phyloP scores from a whole-genome alignment of 2,329 filamentous ascomycete genomes.

The Didymella exigua region DNA sequence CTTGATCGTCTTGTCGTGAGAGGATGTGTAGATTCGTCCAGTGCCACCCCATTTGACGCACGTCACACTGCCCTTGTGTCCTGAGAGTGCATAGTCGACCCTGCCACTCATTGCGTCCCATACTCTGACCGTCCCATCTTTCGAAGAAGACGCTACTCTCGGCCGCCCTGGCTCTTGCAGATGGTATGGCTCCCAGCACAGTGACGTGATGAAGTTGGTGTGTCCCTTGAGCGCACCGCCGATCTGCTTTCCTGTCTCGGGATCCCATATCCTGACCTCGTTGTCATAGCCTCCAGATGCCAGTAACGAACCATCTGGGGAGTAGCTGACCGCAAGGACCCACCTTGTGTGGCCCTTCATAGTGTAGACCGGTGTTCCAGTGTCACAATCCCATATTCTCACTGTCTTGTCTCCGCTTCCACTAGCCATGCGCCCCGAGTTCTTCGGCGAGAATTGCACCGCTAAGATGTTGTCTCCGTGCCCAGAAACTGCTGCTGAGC shows the following conservation, averaged over 20 bases:
- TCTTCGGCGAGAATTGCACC: constrained; percentile 81
- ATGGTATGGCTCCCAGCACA: constrained; percentile 95
- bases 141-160: constrained; percentile 83
- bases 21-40: constrained; percentile 61
- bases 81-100: constrained; percentile 81
- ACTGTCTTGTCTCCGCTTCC: constrained; percentile 92
- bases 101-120: constrained; percentile 82
- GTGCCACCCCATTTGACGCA: constrained; percentile 96
- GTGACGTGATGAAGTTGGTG: constrained; percentile 82
- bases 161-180: constrained; percentile 74
- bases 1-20: constrained; percentile 90
- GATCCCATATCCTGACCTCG: constrained; percentile 87
- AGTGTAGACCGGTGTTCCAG: constrained; percentile 84
- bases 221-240: constrained; percentile 81
- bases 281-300: constrained; percentile 95
- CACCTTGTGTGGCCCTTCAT: constrained; percentile 86
- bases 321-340: constrained; percentile 88
- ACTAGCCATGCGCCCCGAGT: constrained; percentile 78
- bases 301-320: constrained; percentile 78
- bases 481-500: constrained; percentile 84
- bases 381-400: constrained; percentile 92
- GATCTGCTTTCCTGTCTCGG: constrained; percentile 75
- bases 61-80: constrained; percentile 86
- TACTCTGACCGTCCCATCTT: constrained; percentile 85
- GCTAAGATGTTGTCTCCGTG: constrained; percentile 91